Base-by-base conservation (phyloP, 257 asterid species). In the Primulina eburnea region DNA sequence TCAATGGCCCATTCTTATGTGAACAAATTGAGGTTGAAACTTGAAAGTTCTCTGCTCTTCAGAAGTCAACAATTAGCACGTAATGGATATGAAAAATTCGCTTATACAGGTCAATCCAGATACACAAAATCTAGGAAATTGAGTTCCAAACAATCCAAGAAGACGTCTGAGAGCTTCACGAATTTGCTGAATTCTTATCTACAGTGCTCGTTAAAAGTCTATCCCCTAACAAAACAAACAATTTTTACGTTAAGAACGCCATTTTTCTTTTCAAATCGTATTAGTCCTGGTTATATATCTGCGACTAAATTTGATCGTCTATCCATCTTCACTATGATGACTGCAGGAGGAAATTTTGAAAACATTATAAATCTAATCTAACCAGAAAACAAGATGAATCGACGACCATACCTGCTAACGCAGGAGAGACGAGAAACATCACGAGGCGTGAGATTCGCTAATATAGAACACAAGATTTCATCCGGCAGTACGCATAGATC, bases 391-490 rank as follows among this genome's bases (percentile, higher is more conserved):
- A 50, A 2, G 20, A 35, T 10, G 70, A 38, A 47, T 38, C 24
- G 32, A 58, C 30, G 70, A 60, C 47, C 11, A 55, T 34, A 88
- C 98, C 99, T 94, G 95, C 99, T 91, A 53, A 83, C 95, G 80
- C 97, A 94, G 64, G 99, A 81, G 73, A 88, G 87, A 75, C 95
- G 96, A 73, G 86, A 92, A 10, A 94, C 82, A 68, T 94, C 97
- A 43, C 74, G 85, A 70, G 96, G 96, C 76, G 89, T 29, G 76
- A 94, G 95, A 38, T 32, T 72, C 26, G 84, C 73, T 57, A 88
- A 35, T 6, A 89, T 82, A 11, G 68, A 32, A 65, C 89, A 89
- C 8, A 94, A 58, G 64, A 77, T 80, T 73, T 94, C 98, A 60
- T 94, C 99, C 9, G 97, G 97, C 76, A 94, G 80, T 70, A 83